These are phyloP conservation scores for Thelonectria discophora DNA, from an alignment of 2,329 filamentous ascomycete genomes.

Conservation along the genomic window DNA sequence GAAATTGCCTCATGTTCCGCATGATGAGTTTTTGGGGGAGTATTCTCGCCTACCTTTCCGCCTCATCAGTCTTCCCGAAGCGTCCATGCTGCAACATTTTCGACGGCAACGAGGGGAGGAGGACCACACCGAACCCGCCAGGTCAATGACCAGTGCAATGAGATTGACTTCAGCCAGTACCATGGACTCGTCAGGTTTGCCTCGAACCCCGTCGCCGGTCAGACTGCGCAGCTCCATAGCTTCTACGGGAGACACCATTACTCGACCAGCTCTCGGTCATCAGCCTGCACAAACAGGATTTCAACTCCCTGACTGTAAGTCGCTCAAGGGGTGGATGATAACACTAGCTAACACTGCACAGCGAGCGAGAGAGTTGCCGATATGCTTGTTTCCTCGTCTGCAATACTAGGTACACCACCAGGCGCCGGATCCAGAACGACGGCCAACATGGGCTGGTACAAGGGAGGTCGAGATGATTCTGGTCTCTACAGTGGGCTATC, in stretches of 20 bases:
- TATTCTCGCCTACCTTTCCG: constrained; percentile 47
- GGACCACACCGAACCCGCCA: constrained; percentile 47
- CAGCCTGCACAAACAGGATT: constrained; percentile 19
- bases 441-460: constrained; percentile 26
- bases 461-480: constrained; percentile 18
- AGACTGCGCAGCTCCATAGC: constrained; percentile 23
- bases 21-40: constrained; percentile 36
- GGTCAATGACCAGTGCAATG: constrained; percentile 42
- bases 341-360: constrained; percentile 21
- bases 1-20: constrained; percentile 29
- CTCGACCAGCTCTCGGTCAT: constrained; percentile 32
- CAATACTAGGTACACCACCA: constrained; percentile 35
- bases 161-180: constrained; percentile 47
- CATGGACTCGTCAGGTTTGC: constrained; percentile 36
- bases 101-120: constrained; percentile 48
- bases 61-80: constrained; percentile 50
- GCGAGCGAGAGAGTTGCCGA: constrained; percentile 37
- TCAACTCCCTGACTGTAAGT: constrained; percentile 34
- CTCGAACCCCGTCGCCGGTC: constrained; percentile 41
- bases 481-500: constrained; percentile 25
- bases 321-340: neutral
- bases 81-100: constrained; percentile 46
- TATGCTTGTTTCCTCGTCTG: constrained; percentile 39
- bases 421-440: constrained; percentile 19
- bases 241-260: constrained; percentile 7